Evolutionary conservation across 2,329 filamentous ascomycete species (phyloP), one percentile per base, ranked within the genome.

Genomic region (Myriangium duriaei): DNA sequence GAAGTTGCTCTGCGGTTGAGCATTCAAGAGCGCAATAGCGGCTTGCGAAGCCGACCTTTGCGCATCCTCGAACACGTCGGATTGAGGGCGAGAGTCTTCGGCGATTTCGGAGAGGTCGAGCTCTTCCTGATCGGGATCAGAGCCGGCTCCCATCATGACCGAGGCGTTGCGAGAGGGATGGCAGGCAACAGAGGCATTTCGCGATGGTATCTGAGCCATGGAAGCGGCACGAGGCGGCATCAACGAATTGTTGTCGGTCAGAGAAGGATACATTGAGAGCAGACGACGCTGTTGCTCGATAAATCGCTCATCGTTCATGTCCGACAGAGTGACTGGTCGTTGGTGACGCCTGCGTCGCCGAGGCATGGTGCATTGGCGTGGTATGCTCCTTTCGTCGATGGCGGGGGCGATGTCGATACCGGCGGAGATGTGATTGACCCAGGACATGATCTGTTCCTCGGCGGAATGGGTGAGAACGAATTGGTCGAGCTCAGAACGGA

Each of bases 401-500:
- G 79, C 73, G 1, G 72, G 65, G 10, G 79, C 74, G 13, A 86
- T 71, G 50, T 83, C 77, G 42, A 86, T 80, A 32, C 76, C 79
- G n/a, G 78, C 76, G 49, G 78, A 81, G 7, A 83, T 61, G 2
- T 66, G 65, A 50, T 83, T 76, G 2, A 84, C 60, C 76, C 81
- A 81, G 34, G 68, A 68, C 43, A 82, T 67, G 53, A 84, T 80
- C 1, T 68, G 72, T 40, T 74, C 69, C 37, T 82, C 63, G 35
- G 75, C 71, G 37, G 72, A 61, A 45, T 78, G 79, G 2, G 77
- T 77, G 5, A 86, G 59, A 13, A 86, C 59, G 42, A 86, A 76
- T 51, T 86, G 81, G 47, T 86, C 79, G 2, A 75, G 74, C 57
- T 86, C 81, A 19, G 76, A 70, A 17, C 81, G 71, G 42, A 86